A percentile compares a stretch with the other conserved stretches of the same genome.
phyloP scores from a whole-genome alignment of 371 early-diverging fungal genomes.

The Entomophthora muscae region DNA sequence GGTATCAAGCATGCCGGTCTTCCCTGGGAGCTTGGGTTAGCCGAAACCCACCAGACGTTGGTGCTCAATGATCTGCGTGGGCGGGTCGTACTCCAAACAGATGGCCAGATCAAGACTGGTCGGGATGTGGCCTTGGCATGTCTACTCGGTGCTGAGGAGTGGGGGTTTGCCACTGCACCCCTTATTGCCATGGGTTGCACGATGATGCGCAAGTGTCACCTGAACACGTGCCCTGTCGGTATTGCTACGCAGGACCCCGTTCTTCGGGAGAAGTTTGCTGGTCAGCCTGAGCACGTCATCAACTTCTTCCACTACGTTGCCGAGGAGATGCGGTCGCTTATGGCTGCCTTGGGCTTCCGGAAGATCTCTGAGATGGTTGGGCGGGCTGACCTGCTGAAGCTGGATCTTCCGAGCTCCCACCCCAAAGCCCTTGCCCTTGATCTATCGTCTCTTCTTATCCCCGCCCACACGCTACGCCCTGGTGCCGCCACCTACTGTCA shows the following conservation, averaged over 20 bases:
- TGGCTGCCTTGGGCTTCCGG: constrained; percentile 87
- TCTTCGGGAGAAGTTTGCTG: constrained; percentile 83
- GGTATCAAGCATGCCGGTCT: constrained; percentile 95
- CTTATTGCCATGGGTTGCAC: constrained; percentile 93
- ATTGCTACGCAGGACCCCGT: constrained; percentile 93
- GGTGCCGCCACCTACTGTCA: constrained; percentile 67
- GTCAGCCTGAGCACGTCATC: constrained; percentile 85
- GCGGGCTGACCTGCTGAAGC: constrained; percentile 58
- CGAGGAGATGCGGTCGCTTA: constrained; percentile 76
- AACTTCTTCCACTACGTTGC: constrained; percentile 95
- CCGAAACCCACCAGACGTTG: constrained; percentile 92
- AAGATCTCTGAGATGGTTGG: constrained; percentile 92
- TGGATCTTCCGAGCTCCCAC: constrained; percentile 47
- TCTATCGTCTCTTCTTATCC: constrained; percentile 68
- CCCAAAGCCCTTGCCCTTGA: constrained; percentile 76
- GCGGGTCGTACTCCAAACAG: constrained; percentile 86
- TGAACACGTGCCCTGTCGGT: constrained; percentile 93
- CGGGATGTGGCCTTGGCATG: constrained; percentile 89
- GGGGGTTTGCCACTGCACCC: constrained; percentile 95
- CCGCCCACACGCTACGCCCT: constrained; percentile 69
- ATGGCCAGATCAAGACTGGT: constrained; percentile 94
- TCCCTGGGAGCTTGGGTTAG: constrained; percentile 94
- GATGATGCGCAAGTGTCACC: constrained; percentile 85
- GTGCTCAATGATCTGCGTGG: constrained; percentile 89
- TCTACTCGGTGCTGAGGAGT: constrained; percentile 94